phyloP scores from a whole-genome alignment of 331 rosid species.

The Arachis monticola region DNA sequence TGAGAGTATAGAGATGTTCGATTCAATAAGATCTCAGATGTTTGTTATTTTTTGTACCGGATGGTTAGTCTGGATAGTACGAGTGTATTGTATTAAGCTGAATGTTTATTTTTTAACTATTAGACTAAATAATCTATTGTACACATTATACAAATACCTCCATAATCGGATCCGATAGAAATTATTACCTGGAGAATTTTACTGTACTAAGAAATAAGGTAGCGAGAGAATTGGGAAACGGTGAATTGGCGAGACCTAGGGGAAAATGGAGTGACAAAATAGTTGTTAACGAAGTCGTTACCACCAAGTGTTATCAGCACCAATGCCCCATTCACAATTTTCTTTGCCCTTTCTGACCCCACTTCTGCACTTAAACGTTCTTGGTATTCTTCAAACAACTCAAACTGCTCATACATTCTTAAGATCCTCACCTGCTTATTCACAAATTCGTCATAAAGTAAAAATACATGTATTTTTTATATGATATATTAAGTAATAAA shows the following conservation, averaged over 20 bases:
- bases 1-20: too few relatives aligned
- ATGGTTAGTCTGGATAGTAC: too few relatives aligned
- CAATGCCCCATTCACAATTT: slow-evolving; percentile 45
- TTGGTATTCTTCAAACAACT: slow-evolving; percentile 46
- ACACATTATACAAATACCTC: too few relatives aligned
- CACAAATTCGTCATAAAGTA: too few relatives aligned
- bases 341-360: slow-evolving; percentile 39
- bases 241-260: slow-evolving; percentile 48
- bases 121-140: too few relatives aligned
- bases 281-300: slow-evolving; percentile 60
- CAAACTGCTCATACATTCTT: slow-evolving; percentile 45
- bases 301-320: slow-evolving; percentile 59
- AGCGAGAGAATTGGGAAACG: slow-evolving; percentile 37
- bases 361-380: slow-evolving; percentile 39
- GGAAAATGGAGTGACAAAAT: slow-evolving; percentile 42
- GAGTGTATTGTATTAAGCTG: too few relatives aligned
- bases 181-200: slow-evolving; percentile 44
- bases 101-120: too few relatives aligned
- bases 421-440: slow-evolving; percentile 38
- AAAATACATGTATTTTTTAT: too few relatives aligned
- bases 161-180: too few relatives aligned
- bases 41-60: too few relatives aligned
- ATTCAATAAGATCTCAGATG: too few relatives aligned
- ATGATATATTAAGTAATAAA: too few relatives aligned
- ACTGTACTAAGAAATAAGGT: slow-evolving; percentile 51